These are phyloP conservation scores for Xylariaceae sp. DNA, from an alignment of 2,329 filamentous ascomycete genomes.

Conservation along the genomic window DNA sequence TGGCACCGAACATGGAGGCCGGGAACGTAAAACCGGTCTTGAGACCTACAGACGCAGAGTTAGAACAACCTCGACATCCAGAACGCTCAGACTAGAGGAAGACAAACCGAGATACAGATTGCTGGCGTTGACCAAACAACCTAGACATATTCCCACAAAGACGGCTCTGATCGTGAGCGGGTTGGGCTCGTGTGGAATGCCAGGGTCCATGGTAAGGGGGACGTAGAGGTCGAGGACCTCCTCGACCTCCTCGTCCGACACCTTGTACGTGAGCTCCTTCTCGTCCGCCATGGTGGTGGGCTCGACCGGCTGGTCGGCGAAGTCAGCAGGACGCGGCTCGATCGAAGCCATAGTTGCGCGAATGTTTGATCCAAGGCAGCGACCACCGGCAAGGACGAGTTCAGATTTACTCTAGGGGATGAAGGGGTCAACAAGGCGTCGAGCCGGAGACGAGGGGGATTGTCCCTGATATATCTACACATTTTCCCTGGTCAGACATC, in stretches of 20 bases:
- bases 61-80: neutral
- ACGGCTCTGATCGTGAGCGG: conserved; percentile 50
- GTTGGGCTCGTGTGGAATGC: conserved; percentile 29
- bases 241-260: conserved; percentile 22
- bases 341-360: too few relatives aligned
- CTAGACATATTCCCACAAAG: conserved; percentile 46
- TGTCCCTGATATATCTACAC: too few relatives aligned
- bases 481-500: too few relatives aligned
- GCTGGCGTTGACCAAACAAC: conserved; percentile 51
- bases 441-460: too few relatives aligned
- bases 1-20: conserved; percentile 43
- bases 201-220: conserved; percentile 31
- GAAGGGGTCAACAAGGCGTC: too few relatives aligned
- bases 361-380: too few relatives aligned
- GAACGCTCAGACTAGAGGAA: neutral
- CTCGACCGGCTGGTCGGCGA: too few relatives aligned
- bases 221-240: conserved; percentile 36
- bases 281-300: too few relatives aligned
- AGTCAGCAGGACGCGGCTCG: too few relatives aligned
- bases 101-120: conserved; percentile 44
- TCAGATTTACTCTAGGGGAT: too few relatives aligned
- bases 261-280: conserved; percentile 20
- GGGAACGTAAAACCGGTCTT: conserved; percentile 43
- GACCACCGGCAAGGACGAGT: too few relatives aligned
- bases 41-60: conserved; percentile 28